Evolutionary conservation across 805 yeast species (phyloP).

Genomic region (Lachancea mirantina): DNA sequence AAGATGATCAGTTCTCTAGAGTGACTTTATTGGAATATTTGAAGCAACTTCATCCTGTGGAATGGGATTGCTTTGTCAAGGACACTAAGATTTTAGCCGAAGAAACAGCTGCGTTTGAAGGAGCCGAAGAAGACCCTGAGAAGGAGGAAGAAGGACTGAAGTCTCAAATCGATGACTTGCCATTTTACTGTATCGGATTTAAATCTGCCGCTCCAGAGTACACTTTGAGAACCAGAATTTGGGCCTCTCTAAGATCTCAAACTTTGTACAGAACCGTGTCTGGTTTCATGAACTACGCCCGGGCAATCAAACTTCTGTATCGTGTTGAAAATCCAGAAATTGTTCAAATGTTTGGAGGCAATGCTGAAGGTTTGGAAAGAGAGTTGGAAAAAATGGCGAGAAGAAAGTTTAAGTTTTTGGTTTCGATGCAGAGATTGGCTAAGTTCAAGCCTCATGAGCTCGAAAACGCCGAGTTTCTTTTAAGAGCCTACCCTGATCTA

Average conservation of each 20-base stretch:
- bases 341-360: slow-evolving; percentile 97
- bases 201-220: slow-evolving; percentile 97
- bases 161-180: slow-evolving; percentile 82
- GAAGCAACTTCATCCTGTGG: slow-evolving; percentile 91
- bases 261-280: slow-evolving; percentile 94
- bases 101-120: slow-evolving; percentile 75
- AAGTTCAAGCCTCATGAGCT: slow-evolving; percentile 66
- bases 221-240: slow-evolving; percentile 90
- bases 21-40: slow-evolving; percentile 89
- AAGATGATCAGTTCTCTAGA: slow-evolving; percentile 93
- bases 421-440: slow-evolving; percentile 80
- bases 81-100: slow-evolving; percentile 94
- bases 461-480: slow-evolving; percentile 72
- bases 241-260: slow-evolving; percentile 98
- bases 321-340: slow-evolving; percentile 93
- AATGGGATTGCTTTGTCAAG: slow-evolving; percentile 96
- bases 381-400: slow-evolving; percentile 88
- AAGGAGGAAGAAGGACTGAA: slow-evolving; percentile 59
- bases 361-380: slow-evolving; percentile 91
- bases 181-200: slow-evolving; percentile 94
- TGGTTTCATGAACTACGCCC: slow-evolving; percentile 96
- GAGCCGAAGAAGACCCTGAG: slow-evolving; percentile 38
- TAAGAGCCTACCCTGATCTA: slow-evolving; percentile 78
- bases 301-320: slow-evolving; percentile 88
- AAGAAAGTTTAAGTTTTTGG: slow-evolving; percentile 73